Percentiles rank a stretch among this genome's conserved stretches.
Evolutionary conservation across 116 monocot species (phyloP).

Genomic region (Phalaenopsis hybrid): DNA sequence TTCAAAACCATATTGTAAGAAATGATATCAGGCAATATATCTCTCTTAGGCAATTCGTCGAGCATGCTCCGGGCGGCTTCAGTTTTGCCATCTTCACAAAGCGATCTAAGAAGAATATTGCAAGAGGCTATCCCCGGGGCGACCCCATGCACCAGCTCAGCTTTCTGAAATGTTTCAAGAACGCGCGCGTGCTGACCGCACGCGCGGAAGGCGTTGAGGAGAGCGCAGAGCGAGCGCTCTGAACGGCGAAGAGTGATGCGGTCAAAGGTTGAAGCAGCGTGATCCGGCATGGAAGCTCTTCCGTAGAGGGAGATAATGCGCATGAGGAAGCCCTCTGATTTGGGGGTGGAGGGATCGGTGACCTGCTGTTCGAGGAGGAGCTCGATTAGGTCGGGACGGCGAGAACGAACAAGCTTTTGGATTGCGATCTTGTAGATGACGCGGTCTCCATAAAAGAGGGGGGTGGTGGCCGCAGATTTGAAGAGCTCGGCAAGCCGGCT

Average conservation of each 20-base stretch:
- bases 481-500: conserved; percentile 32
- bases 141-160: conserved; percentile 22
- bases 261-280: conserved; percentile 31
- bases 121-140: conserved; percentile 31
- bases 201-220: conserved; percentile 43
- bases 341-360: conserved; percentile 19
- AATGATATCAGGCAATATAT: conserved; percentile 29
- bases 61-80: conserved; percentile 29
- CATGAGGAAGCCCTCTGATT: conserved; percentile 43
- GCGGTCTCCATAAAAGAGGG: conserved; percentile 28
- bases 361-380: conserved; percentile 23
- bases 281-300: conserved; percentile 37
- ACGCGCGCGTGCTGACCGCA: conserved; percentile 31
- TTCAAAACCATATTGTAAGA: conserved; percentile 48
- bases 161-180: conserved; percentile 26
- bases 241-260: conserved; percentile 21
- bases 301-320: conserved; percentile 54
- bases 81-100: conserved; percentile 23
- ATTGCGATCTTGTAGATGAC: conserved; percentile 24
- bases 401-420: conserved; percentile 18
- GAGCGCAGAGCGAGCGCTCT: conserved; percentile 50
- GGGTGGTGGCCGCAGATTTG: conserved; percentile 13
- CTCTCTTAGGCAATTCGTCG: conserved; percentile 46
- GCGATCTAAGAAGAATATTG: conserved; percentile 36
- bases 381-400: conserved; percentile 40